A percentile compares a stretch with the other conserved stretches of the same genome.
These are phyloP conservation scores for Biscutella laevigata DNA, from an alignment of 441 rosid species.

Conservation along the genomic window DNA sequence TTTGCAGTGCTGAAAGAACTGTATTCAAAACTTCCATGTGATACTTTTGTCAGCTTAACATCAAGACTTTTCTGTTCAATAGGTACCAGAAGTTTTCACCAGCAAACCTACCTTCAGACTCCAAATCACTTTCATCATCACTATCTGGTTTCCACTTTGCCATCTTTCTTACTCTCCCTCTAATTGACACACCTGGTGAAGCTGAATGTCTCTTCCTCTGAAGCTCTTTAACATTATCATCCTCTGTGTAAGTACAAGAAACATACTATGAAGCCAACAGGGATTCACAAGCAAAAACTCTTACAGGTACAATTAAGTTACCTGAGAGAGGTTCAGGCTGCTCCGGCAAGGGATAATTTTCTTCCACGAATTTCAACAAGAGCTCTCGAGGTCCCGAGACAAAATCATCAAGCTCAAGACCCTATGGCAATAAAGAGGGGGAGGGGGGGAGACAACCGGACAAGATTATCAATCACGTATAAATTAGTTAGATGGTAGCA, in stretches of 20 bases:
- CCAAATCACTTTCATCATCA: slow-evolving; percentile 83
- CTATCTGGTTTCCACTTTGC: slow-evolving; percentile 86
- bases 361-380: slow-evolving; percentile 93
- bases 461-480: slow-evolving; percentile 6
- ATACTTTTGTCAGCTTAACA: slow-evolving; percentile 12
- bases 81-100: slow-evolving; percentile 9
- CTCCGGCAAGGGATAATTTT: slow-evolving; percentile 94
- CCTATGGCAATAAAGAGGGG: slow-evolving; percentile 35
- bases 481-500: slow-evolving; percentile 8
- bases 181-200: slow-evolving; percentile 78
- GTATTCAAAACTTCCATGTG: neutral
- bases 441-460: no score
- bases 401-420: slow-evolving; percentile 97
- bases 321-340: slow-evolving; percentile 90
- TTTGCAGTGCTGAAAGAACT: slow-evolving; percentile 1
- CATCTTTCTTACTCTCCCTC: slow-evolving; percentile 93
- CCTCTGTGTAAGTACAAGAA: slow-evolving; percentile 43
- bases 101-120: slow-evolving; percentile 64
- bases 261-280: slow-evolving; percentile 9
- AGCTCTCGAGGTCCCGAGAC: slow-evolving; percentile 98
- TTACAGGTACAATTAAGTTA: slow-evolving; percentile 24
- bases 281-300: slow-evolving; percentile 13
- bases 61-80: slow-evolving; percentile 5
- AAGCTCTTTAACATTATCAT: slow-evolving; percentile 82
- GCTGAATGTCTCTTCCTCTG: slow-evolving; percentile 93